Conservation (phyloP, 352 stramenopile genomes). For the Phytophthora macrochlamydospora region DNA sequence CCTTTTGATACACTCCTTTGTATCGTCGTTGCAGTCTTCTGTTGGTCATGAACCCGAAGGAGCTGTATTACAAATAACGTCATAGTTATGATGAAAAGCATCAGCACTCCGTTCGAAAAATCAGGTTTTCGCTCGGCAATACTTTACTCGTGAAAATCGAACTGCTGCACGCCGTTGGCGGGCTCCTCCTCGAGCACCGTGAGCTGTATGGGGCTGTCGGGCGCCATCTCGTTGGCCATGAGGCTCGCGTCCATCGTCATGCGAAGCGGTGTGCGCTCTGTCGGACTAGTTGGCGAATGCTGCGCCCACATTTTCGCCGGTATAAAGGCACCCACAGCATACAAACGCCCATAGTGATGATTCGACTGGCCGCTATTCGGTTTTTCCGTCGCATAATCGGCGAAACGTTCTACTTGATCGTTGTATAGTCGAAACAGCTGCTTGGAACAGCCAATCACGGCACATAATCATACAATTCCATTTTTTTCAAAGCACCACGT, state of each 20-base stretch:
- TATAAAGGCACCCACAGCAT: background rate
- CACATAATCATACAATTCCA: too few relatives aligned
- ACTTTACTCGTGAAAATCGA: slow-evolving; percentile 44
- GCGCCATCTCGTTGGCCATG: slow-evolving; percentile 36
- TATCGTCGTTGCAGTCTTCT: slow-evolving; percentile 59
- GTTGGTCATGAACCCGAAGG: slow-evolving; percentile 64
- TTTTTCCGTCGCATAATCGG: background rate
- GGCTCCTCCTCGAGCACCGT: slow-evolving; percentile 22
- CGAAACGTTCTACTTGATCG: background rate
- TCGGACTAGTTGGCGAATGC: slow-evolving; percentile 18
- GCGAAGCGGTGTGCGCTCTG: slow-evolving; percentile 29
- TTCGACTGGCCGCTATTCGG: background rate
- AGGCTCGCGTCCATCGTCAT: slow-evolving; percentile 34
- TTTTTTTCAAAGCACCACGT: background rate
- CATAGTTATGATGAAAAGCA: background rate
- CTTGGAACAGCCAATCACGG: background rate
- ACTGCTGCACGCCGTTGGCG: slow-evolving; percentile 37
- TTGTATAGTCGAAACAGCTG: background rate
- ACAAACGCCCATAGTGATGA: background rate
- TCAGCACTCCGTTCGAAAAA: background rate
- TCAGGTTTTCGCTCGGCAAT: background rate
- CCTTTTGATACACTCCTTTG: slow-evolving; percentile 61
- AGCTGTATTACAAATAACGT: slow-evolving; percentile 24
- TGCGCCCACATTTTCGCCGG: slow-evolving; percentile 13
- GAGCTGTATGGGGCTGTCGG: slow-evolving; percentile 14